Conservation (phyloP, 306 rosid genomes). For the Trifolium repens region DNA sequence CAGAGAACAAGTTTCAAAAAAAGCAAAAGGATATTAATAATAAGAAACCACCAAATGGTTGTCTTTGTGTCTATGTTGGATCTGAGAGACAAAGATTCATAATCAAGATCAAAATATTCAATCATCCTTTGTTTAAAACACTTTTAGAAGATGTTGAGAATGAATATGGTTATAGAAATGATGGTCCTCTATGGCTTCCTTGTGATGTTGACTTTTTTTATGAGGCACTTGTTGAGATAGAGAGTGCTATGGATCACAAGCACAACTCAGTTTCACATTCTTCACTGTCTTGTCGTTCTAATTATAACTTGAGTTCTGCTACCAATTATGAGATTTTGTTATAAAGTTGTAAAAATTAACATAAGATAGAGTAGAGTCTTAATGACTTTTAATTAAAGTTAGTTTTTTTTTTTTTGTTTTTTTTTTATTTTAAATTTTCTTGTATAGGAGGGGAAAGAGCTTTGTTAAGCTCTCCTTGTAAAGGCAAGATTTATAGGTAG, state of each 20-base stretch:
- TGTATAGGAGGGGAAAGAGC: too few relatives aligned
- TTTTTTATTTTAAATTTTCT: too few relatives aligned
- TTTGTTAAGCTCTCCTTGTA: too few relatives aligned
- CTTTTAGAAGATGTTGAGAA: conserved; percentile 67
- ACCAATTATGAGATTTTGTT: conserved; percentile 6
- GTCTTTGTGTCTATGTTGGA: conserved; percentile 68
- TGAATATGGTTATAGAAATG: conserved; percentile 60
- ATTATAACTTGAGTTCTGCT: neutral
- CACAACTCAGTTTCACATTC: neutral
- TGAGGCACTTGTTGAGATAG: conserved; percentile 44
- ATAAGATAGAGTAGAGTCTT: neutral
- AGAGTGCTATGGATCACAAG: neutral
- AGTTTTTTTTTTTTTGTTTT: too few relatives aligned
- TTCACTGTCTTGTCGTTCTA: conserved; percentile 19
- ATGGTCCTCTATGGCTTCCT: conserved; percentile 78
- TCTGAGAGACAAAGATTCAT: conserved; percentile 53
- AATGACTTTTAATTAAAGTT: too few relatives aligned
- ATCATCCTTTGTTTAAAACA: conserved; percentile 61
- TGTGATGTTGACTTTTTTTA: conserved; percentile 65
- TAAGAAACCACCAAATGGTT: conserved; percentile 52
- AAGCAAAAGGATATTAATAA: neutral
- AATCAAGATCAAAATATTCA: conserved; percentile 51
- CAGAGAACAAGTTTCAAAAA: neutral
- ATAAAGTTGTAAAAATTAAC: neutral
- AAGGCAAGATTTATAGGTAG: too few relatives aligned